phyloP scores from a whole-genome alignment of 2,329 filamentous ascomycete species.

The Rhexocercosporidium sp. region DNA sequence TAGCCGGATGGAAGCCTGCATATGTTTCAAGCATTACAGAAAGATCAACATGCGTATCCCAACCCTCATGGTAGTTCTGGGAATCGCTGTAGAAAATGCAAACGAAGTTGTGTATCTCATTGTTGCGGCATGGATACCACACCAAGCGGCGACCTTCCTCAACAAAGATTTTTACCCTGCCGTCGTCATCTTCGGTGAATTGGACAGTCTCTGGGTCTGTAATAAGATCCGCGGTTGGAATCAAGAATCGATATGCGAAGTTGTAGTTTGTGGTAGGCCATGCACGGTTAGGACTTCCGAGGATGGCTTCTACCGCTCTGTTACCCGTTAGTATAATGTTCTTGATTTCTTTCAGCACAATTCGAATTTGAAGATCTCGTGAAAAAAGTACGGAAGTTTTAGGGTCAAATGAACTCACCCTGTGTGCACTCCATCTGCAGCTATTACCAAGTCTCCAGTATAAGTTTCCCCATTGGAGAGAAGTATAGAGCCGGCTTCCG shows the following conservation, averaged over 20 bases:
- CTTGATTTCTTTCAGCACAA: background rate
- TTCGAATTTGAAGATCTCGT: background rate
- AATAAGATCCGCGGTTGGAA: slow-evolving; percentile 37
- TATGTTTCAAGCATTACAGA: slow-evolving; percentile 47
- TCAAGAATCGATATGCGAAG: slow-evolving; percentile 40
- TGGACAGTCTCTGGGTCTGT: slow-evolving; percentile 40
- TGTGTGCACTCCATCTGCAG: slow-evolving; percentile 46
- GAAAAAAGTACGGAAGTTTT: too few species aligned
- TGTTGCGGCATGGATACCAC: slow-evolving; percentile 54
- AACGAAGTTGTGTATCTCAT: slow-evolving; percentile 54
- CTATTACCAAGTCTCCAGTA: slow-evolving; percentile 45
- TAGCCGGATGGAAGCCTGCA: slow-evolving; percentile 49
- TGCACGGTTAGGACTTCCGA: slow-evolving; percentile 16
- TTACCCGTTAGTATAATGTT: background rate
- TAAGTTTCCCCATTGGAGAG: slow-evolving; percentile 46
- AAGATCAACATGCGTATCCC: slow-evolving; percentile 46
- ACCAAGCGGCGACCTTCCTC: slow-evolving; percentile 49
- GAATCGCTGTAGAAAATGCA: slow-evolving; percentile 57
- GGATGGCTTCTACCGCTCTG: slow-evolving; percentile 19
- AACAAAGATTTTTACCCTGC: slow-evolving; percentile 35
- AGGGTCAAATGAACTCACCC: background rate
- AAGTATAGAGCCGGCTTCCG: slow-evolving; percentile 47
- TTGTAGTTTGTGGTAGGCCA: slow-evolving; percentile 33
- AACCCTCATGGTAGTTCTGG: slow-evolving; percentile 33
- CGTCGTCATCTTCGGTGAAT: slow-evolving; percentile 39